Base-by-base conservation (phyloP, 2,329 filamentous ascomycete species). In the Epichloe hybrida region DNA sequence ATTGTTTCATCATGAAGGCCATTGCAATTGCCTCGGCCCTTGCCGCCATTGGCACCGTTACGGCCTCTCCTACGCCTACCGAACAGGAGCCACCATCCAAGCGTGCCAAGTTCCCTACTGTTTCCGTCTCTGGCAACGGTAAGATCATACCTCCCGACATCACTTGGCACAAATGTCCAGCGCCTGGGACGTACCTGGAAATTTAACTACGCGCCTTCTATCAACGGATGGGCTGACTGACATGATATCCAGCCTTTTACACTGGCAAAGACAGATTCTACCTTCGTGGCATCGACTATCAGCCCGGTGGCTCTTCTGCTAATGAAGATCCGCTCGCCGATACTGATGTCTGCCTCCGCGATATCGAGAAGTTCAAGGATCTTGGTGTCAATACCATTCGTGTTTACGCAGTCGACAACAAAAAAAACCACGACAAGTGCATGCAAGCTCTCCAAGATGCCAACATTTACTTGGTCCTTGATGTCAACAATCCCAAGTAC, bases 321-420 rank as follows among this genome's bases (percentile, higher is more conserved):
- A 71, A 72, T 58, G 49, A 59, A n/a, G 89, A 95, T 64, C 88
- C 89, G 54, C 83, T 95, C 49, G 82, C 86, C 55, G 83, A 94
- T 60, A 63, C 72, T 23, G 68, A 68, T 3, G 70, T 75, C 62
- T 95, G 90, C 79, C 76, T 79, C 66, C 84, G 89, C 57, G 88
- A 95, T 63, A 84, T 95, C 59, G 69, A 72, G 48, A 75, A 88
- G 65, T 95, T 95, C 80, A 79, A 87, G 73, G 79, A 88, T 58
- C 76, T 96, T 48, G 88, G 89, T 46, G 73, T 95, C 70, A 96
- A 96, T 75, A 89, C 88, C 27, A 76, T 96, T 64, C 89, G 90
- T 68, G 86, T 95, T 55, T 96, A 95, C 77, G 88, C 85, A 15
- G 83, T 94, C 58, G 90, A 96, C 74, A 95, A 95, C 77, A 83